These are phyloP conservation scores for Yamadazyma trypodendri DNA, from an alignment of 1,139 yeast species.

Conservation along the genomic window DNA sequence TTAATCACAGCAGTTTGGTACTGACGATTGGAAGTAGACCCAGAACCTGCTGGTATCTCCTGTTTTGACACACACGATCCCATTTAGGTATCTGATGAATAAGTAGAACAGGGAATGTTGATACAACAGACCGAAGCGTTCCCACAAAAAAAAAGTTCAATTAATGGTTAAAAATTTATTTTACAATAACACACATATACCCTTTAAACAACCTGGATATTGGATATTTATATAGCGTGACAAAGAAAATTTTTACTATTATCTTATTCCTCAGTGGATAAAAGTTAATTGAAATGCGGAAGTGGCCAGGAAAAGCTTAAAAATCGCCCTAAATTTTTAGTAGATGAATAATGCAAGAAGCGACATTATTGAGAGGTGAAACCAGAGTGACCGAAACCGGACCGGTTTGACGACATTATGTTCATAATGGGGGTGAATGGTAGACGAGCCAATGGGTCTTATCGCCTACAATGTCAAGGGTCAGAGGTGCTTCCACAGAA, in stretches of 20 bases:
- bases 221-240: neutral
- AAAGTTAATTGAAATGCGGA: slow-evolving; percentile 2
- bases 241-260: slow-evolving; percentile 4
- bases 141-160: neutral
- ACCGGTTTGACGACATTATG: neutral
- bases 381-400: neutral
- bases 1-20: neutral
- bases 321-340: neutral
- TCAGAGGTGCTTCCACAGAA: no score
- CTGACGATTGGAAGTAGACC: slow-evolving; percentile 4
- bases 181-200: neutral
- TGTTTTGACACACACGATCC: slow-evolving; percentile 13
- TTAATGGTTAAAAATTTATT: neutral
- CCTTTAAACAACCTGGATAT: neutral
- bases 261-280: slow-evolving; percentile 5
- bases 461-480: no score
- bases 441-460: no score
- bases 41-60: slow-evolving; percentile 11
- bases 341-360: neutral
- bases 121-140: neutral
- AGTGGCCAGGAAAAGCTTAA: slow-evolving; percentile 1
- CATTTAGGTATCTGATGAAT: slow-evolving; percentile 1
- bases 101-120: neutral
- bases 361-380: neutral
- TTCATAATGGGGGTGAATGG: no score